Evolutionary conservation across 208 protist species (phyloP).

Genomic region (Trypanosoma lewisi): DNA sequence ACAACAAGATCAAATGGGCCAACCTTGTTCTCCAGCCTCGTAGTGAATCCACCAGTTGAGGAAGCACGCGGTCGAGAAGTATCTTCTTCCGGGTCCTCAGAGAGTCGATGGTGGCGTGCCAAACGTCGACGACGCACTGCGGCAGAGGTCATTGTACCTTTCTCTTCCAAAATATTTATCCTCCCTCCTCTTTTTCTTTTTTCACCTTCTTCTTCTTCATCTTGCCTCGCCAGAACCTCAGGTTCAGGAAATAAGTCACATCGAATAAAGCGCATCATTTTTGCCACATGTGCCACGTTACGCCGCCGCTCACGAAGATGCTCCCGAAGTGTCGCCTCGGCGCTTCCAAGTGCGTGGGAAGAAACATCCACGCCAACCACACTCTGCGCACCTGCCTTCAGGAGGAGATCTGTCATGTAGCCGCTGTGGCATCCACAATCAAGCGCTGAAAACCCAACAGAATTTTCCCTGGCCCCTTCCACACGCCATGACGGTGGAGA

Average conservation of each 20-base stretch:
- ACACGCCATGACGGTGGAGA: conserved; percentile 19
- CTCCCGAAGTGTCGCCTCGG: conserved; percentile 64
- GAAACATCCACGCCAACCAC: conserved; percentile 55
- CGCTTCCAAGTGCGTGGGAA: conserved; percentile 37
- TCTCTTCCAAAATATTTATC: conserved; percentile 1
- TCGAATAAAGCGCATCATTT: conserved; percentile 25
- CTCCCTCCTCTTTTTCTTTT: not conserved
- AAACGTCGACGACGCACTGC: conserved; percentile 29
- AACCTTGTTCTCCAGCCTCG: conserved; percentile 2
- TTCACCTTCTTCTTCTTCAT: not conserved
- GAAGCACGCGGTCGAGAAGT: not conserved
- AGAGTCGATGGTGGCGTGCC: conserved; percentile 12
- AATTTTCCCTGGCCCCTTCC: not conserved
- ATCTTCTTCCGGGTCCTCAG: conserved; percentile 6
- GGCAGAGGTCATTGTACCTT: too few species aligned
- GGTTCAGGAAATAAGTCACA: conserved; percentile 23
- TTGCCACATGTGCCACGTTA: conserved; percentile 16
- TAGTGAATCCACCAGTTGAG: not conserved
- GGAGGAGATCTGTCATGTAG: conserved; percentile 56
- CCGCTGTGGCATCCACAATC: conserved; percentile 80
- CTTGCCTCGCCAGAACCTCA: conserved; percentile 2
- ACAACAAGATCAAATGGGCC: conserved; percentile 46
- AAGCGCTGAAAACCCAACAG: conserved; percentile 44
- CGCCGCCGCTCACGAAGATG: conserved; percentile 42
- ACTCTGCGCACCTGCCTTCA: conserved; percentile 51